Evolutionary conservation across 257 asterid genomes (phyloP), one percentile per base, ranked within the genome.

Genomic region (Solanum chilense): DNA sequence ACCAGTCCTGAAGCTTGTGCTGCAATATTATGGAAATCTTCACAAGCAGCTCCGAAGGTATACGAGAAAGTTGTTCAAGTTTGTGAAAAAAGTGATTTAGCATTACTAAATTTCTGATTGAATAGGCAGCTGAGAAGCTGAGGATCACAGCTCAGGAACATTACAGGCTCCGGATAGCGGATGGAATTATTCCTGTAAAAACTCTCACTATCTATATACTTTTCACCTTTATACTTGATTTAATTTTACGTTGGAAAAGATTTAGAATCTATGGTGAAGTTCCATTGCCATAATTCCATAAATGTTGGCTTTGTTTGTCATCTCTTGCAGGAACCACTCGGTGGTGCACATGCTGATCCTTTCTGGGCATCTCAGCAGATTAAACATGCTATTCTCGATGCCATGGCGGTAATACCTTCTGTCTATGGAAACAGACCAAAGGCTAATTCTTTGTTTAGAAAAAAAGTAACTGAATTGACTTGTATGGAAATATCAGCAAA

Each of bases 1-100:
- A 49, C 20, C 97, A 97, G 99, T 88, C 99, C 98, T 58, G 99
- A 95, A 90, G 98, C 99, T 74, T 94, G 98, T 87, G 99, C 99
- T 27, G 98, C 99, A 87, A 97, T 97, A 88, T 91, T 97, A 92
- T 97, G 94, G 94, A 97, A 97, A 90, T 86, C 89, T 89, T 94
- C 98, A 73, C 93, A 94, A 92, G 98, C 97, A 88, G 83, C 98
- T 75, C 96, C 98, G 25, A 91, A 94, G 99, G 99, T 95, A 56
- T 85, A 47, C 41, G 70, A 56, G 85, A 76, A 35, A 27, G 42
- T 47, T 35, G 25, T 47, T 80, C 12, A 47, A 80, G 21, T 44
- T 71, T 88, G 88, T 83, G 47, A 52, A 87, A 49, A 14, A 86
- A 75, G 84, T 90, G 88, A 86, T 90, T 66, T 82, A 83, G 44